A percentile compares a stretch with the other conserved stretches of the same genome.
Evolutionary conservation across 352 stramenopile species (phyloP).

Genomic region (Globisporangium nunn): DNA sequence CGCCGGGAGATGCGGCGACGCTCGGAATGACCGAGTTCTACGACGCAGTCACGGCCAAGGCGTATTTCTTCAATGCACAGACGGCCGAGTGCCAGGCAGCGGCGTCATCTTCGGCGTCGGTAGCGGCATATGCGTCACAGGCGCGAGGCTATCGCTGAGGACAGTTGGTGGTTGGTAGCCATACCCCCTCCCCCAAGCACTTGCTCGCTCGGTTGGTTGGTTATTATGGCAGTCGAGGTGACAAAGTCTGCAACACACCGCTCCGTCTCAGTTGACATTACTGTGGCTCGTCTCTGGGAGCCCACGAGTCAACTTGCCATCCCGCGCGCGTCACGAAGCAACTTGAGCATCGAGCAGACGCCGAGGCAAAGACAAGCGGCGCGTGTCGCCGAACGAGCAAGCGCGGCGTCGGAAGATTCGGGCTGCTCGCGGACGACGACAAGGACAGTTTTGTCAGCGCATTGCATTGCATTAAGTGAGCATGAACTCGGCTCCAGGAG

Average conservation of each 20-base stretch:
- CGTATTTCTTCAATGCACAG: constrained; percentile 40
- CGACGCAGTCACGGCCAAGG: constrained; percentile 28
- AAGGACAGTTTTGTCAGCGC: too few species aligned
- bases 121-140: not conserved
- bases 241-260: not conserved
- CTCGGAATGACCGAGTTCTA: constrained; percentile 23
- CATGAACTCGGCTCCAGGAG: too few species aligned
- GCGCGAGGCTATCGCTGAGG: constrained; percentile 10
- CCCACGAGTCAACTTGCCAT: not conserved
- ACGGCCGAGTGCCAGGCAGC: constrained; percentile 44
- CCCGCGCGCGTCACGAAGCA: not conserved
- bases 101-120: not conserved
- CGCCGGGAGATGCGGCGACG: constrained; percentile 7
- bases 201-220: not conserved
- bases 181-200: not conserved
- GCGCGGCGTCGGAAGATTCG: not conserved
- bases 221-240: not conserved
- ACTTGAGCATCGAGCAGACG: not conserved
- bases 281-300: not conserved
- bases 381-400: not conserved
- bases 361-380: constrained; percentile 1
- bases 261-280: not conserved
- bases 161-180: not conserved
- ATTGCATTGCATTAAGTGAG: too few species aligned
- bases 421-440: too few species aligned